Percentiles rank a stretch among this genome's conserved stretches.
phyloP scores from a whole-genome alignment of 805 yeast genomes.

The Saccharomycopsis sp. region DNA sequence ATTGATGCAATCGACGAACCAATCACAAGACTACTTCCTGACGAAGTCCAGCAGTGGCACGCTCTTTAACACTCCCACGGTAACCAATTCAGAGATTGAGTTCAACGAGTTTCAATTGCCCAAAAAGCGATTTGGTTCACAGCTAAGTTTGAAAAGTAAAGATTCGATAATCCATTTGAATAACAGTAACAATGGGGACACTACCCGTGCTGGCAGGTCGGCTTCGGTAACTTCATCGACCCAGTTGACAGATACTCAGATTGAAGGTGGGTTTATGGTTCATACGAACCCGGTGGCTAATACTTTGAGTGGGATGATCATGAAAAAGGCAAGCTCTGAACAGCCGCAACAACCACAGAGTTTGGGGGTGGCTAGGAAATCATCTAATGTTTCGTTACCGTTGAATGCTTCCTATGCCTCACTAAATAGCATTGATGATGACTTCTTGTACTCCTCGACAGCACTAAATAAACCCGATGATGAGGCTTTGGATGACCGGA shows the following conservation, averaged over 20 bases:
- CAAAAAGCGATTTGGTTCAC: conserved; percentile 7
- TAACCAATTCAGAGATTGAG: not conserved
- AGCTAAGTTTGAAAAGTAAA: conserved; percentile 5
- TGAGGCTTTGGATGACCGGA: not conserved
- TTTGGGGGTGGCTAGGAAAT: conserved; percentile 33
- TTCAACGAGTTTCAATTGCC: not conserved
- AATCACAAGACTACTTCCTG: conserved; percentile 5
- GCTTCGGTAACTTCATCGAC: conserved; percentile 24
- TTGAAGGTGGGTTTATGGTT: conserved; percentile 29
- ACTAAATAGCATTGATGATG: conserved; percentile 47
- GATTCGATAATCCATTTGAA: not conserved
- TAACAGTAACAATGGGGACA: not conserved
- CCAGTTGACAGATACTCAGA: conserved; percentile 24
- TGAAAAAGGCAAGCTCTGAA: not conserved
- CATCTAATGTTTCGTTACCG: conserved; percentile 62
- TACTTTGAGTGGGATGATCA: conserved; percentile 25
- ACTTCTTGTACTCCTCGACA: conserved; percentile 6
- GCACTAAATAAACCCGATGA: not conserved
- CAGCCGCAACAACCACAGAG: conserved; percentile 16
- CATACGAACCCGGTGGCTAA: conserved; percentile 25
- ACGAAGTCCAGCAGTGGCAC: no score
- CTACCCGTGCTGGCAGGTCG: conserved; percentile 20
- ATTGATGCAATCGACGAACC: not conserved
- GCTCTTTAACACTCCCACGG: no score
- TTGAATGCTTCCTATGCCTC: conserved; percentile 74